Evolutionary conservation across 2,329 filamentous ascomycete species (phyloP).

Genomic region (Fusarium sp.): DNA sequence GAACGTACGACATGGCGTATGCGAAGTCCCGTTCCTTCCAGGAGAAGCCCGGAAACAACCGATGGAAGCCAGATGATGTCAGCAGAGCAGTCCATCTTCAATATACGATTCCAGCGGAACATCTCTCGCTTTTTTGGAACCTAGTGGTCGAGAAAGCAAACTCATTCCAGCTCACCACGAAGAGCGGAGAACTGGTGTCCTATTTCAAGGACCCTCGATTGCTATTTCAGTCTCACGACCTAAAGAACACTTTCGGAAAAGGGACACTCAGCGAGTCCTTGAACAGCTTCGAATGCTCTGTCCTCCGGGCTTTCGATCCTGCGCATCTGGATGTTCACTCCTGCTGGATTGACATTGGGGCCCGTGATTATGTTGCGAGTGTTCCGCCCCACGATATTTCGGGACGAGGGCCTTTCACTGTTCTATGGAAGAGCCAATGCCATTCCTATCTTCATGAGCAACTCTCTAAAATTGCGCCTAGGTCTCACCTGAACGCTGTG

Average conservation of each 20-base stretch:
- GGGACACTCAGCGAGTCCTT: background rate
- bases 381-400: background rate
- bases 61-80: conserved; percentile 1
- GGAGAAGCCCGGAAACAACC: conserved; percentile 1
- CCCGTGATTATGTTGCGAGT: background rate
- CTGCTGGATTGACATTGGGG: conserved; percentile 11
- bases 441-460: background rate
- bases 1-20: conserved; percentile 1
- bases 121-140: background rate
- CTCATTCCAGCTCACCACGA: background rate
- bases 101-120: background rate
- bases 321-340: background rate
- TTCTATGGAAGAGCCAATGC: background rate
- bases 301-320: background rate
- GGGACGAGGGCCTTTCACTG: background rate
- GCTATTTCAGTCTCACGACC: background rate
- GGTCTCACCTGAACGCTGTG: background rate
- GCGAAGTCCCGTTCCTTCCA: conserved; percentile 7
- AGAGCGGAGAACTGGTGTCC: background rate
- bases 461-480: background rate
- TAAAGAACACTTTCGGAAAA: background rate
- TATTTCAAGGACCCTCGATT: background rate
- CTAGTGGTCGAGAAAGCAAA: background rate
- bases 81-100: background rate
- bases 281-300: background rate